Conservation (phyloP, 176 grass and related monocot genomes). For the Raddia distichophylla region DNA sequence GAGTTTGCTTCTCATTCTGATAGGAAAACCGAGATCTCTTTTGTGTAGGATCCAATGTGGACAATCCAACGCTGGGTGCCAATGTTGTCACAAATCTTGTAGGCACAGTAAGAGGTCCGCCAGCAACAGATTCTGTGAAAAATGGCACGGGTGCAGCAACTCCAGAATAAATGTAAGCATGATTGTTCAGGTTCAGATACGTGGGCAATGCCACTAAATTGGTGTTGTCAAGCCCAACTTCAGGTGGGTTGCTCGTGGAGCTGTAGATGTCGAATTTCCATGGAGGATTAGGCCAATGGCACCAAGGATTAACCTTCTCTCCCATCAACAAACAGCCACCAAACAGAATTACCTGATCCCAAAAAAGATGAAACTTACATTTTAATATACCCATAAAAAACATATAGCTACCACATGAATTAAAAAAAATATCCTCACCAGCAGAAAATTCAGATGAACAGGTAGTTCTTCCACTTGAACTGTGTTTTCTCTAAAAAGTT, state of each 20-base stretch:
- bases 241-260: conserved; percentile 49
- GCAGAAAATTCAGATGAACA: conserved; percentile 49
- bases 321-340: conserved; percentile 54
- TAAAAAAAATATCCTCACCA: conserved; percentile 39
- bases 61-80: conserved; percentile 21
- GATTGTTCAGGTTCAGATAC: conserved; percentile 38
- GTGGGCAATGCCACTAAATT: conserved; percentile 52
- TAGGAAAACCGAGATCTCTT: conserved; percentile 53
- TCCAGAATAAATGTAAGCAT: conserved; percentile 36
- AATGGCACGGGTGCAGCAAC: conserved; percentile 40
- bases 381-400: conserved; percentile 4
- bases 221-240: conserved; percentile 32
- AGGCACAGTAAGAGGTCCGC: conserved; percentile 16
- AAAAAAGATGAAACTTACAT: not conserved
- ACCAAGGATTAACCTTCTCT: conserved; percentile 61
- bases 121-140: conserved; percentile 29
- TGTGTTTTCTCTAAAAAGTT: conserved; percentile 19
- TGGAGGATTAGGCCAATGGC: conserved; percentile 45
- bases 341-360: conserved; percentile 53
- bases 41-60: conserved; percentile 2
- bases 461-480: conserved; percentile 28
- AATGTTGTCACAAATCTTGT: conserved; percentile 35
- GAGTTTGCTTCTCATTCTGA: conserved; percentile 38
- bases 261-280: conserved; percentile 53
- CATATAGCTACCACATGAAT: not conserved